Conservation (phyloP, 2,329 filamentous ascomycete genomes). For the Xylaria sp. region DNA sequence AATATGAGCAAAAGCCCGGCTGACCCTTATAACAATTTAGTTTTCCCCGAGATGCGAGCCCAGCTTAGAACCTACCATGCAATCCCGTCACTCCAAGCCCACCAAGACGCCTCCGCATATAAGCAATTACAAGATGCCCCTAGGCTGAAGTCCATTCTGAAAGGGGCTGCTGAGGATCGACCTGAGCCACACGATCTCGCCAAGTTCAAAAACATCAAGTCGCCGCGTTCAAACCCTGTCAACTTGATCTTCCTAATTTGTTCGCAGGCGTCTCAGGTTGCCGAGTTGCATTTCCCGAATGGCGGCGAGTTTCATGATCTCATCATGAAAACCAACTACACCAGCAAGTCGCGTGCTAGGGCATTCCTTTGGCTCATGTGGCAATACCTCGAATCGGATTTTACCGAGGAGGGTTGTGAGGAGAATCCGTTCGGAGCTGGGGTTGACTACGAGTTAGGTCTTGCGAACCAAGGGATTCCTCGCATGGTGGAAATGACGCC, state of each 20-base stretch:
- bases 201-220: conserved; percentile 63
- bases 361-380: conserved; percentile 98
- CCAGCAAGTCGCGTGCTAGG: conserved; percentile 73
- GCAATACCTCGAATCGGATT: conserved; percentile 97
- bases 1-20: neutral
- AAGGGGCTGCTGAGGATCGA: conserved; percentile 89
- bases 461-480: conserved; percentile 66
- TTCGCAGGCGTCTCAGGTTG: conserved; percentile 82
- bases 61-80: conserved; percentile 97
- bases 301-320: conserved; percentile 91
- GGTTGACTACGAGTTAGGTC: conserved; percentile 58
- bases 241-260: conserved; percentile 95
- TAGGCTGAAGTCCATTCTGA: conserved; percentile 91
- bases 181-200: conserved; percentile 77
- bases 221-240: conserved; percentile 86
- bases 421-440: conserved; percentile 84
- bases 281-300: conserved; percentile 83
- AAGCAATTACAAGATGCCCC: conserved; percentile 97
- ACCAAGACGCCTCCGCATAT: conserved; percentile 92
- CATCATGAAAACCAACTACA: conserved; percentile 82
- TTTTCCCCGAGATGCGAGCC: conserved; percentile 98
- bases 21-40: conserved; percentile 33
- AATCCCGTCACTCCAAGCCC: conserved; percentile 90
- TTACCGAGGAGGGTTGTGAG: conserved; percentile 77
- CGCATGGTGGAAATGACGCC: conserved; percentile 58